phyloP scores from a whole-genome alignment of 2,329 filamentous ascomycete species.

The Fulvia fulva region DNA sequence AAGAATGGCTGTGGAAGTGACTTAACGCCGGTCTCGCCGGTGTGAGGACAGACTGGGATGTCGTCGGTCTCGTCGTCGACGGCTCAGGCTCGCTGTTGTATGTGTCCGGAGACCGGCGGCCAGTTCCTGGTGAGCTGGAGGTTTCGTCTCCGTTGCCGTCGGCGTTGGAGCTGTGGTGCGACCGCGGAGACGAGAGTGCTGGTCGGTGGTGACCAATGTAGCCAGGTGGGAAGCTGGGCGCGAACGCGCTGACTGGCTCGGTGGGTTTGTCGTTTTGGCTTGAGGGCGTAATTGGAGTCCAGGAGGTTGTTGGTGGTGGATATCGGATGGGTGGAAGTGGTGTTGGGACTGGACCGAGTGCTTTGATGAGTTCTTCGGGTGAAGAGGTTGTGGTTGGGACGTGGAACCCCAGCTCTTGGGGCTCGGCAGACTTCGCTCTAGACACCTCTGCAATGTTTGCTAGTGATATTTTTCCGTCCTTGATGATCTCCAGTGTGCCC shows the following conservation, averaged over 20 bases:
- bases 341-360: conserved; percentile 21
- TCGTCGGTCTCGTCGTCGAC: neutral
- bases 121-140: conserved; percentile 5
- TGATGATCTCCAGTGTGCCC: conserved; percentile 9
- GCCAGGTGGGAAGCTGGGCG: neutral
- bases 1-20: neutral
- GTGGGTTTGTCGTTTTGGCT: conserved; percentile 1
- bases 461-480: conserved; percentile 7
- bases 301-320: neutral
- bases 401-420: conserved; percentile 18
- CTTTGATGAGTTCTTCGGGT: conserved; percentile 22
- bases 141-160: conserved; percentile 4
- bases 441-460: conserved; percentile 16
- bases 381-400: conserved; percentile 19
- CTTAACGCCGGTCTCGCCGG: neutral
- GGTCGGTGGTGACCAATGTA: neutral
- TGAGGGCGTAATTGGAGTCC: neutral
- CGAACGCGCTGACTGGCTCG: neutral
- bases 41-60: neutral
- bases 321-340: neutral
- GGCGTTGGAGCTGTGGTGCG: conserved; percentile 7
- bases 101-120: conserved; percentile 3
- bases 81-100: conserved; percentile 8
- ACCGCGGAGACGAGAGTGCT: conserved; percentile 4
- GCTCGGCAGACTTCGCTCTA: conserved; percentile 15